These are phyloP conservation scores for Debaryomyces hansenii DNA, from an alignment of 805 yeast species.

Conservation along the genomic window DNA sequence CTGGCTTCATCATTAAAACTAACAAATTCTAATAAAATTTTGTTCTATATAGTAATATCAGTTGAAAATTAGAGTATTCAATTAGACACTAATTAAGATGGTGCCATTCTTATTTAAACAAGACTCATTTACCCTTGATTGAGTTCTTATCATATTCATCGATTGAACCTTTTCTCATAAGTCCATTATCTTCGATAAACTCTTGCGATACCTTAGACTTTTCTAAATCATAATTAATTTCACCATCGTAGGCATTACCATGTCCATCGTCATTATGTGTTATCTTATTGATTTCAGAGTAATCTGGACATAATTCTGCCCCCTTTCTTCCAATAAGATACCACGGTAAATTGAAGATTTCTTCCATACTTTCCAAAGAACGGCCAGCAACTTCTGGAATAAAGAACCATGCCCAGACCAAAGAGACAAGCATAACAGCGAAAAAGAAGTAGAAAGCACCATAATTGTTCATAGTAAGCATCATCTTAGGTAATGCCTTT, in stretches of 20 bases:
- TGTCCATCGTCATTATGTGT: slow-evolving; percentile 17
- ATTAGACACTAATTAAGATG: too few species aligned
- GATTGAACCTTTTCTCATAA: neutral
- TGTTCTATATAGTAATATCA: too few species aligned
- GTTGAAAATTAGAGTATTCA: too few species aligned
- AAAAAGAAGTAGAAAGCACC: slow-evolving; percentile 56
- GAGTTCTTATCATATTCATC: neutral
- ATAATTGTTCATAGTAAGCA: slow-evolving; percentile 42
- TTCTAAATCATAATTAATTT: slow-evolving; percentile 9
- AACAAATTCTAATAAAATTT: too few species aligned
- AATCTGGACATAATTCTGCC: slow-evolving; percentile 51
- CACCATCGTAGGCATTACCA: slow-evolving; percentile 9
- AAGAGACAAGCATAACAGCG: slow-evolving; percentile 40
- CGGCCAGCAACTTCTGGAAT: slow-evolving; percentile 53
- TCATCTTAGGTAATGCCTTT: slow-evolving; percentile 54
- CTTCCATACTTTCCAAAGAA: slow-evolving; percentile 53
- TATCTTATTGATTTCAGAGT: slow-evolving; percentile 39
- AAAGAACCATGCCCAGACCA: slow-evolving; percentile 50
- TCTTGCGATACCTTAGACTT: slow-evolving; percentile 9
- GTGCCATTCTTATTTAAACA: too few species aligned
- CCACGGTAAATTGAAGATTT: slow-evolving; percentile 56
- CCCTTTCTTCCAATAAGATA: slow-evolving; percentile 57
- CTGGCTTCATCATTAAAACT: too few species aligned
- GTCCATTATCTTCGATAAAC: slow-evolving; percentile 8
- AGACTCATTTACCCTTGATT: too few species aligned